Conservation (phyloP, 2,329 filamentous ascomycete genomes). For the Fusarium napiforme region DNA sequence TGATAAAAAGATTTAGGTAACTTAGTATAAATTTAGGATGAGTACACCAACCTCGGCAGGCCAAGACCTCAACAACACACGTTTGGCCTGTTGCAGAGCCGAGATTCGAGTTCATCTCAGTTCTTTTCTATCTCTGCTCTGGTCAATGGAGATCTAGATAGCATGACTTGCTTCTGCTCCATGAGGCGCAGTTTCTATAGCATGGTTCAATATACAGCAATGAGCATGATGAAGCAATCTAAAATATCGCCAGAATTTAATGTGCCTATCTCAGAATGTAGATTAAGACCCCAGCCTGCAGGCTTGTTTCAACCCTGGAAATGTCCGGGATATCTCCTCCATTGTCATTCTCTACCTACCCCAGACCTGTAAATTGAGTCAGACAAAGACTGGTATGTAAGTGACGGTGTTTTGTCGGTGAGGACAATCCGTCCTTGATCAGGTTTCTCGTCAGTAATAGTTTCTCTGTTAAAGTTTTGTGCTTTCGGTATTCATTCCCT, state of each 20-base stretch:
- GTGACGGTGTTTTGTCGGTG: slow-evolving; percentile 32
- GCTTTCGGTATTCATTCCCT: not conserved
- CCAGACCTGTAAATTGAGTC: slow-evolving; percentile 39
- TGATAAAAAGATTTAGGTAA: too few relatives aligned
- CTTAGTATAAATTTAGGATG: too few relatives aligned
- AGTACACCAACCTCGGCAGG: not conserved
- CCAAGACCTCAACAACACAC: slow-evolving; percentile 12
- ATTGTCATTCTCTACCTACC: slow-evolving; percentile 37
- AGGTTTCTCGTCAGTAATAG: not conserved
- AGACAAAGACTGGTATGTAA: slow-evolving; percentile 35
- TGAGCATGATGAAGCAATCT: slow-evolving; percentile 22
- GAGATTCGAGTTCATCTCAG: slow-evolving; percentile 23
- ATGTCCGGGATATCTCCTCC: slow-evolving; percentile 11
- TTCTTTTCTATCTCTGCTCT: slow-evolving; percentile 5
- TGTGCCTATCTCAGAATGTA: slow-evolving; percentile 4
- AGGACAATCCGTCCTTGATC: slow-evolving; percentile 10
- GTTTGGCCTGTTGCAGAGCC: slow-evolving; percentile 16
- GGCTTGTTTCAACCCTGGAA: slow-evolving; percentile 38
- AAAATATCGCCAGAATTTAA: slow-evolving; percentile 5
- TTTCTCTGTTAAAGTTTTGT: not conserved
- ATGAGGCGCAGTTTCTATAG: not conserved
- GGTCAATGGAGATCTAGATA: slow-evolving; percentile 17
- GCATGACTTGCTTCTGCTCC: slow-evolving; percentile 1
- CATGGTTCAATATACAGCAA: not conserved
- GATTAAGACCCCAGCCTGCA: slow-evolving; percentile 27